Evolutionary conservation across 2,329 filamentous ascomycete species (phyloP).

Genomic region (Coniella vitis): DNA sequence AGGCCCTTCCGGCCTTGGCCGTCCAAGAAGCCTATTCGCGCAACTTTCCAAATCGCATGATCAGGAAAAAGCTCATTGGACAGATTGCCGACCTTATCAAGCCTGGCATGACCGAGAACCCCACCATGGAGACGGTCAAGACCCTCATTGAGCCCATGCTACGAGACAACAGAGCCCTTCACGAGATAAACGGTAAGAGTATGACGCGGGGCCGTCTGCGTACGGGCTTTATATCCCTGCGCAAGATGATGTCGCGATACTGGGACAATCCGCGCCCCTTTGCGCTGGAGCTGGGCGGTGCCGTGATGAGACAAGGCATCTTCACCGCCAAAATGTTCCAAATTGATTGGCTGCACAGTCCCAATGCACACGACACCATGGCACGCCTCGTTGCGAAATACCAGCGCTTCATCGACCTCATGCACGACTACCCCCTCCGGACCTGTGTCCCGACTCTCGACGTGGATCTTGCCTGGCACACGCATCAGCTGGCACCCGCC

Average conservation of each 20-base stretch:
- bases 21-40: constrained; percentile 23
- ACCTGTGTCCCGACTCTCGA: constrained; percentile 65
- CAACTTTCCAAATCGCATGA: constrained; percentile 52
- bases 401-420: constrained; percentile 54
- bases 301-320: constrained; percentile 57
- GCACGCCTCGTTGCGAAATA: constrained; percentile 58
- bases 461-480: constrained; percentile 74
- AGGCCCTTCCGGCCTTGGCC: constrained; percentile 21
- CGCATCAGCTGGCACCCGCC: constrained; percentile 63
- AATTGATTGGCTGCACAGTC: constrained; percentile 73
- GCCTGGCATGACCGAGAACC: constrained; percentile 21
- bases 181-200: constrained; percentile 30
- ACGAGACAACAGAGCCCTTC: constrained; percentile 29
- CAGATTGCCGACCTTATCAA: constrained; percentile 35
- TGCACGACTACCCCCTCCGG: constrained; percentile 37
- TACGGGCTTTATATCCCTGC: constrained; percentile 35
- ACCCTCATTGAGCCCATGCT: constrained; percentile 42
- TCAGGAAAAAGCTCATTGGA: constrained; percentile 39
- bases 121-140: constrained; percentile 46
- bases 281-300: constrained; percentile 57
- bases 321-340: constrained; percentile 67
- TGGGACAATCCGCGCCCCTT: constrained; percentile 62
- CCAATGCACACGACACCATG: constrained; percentile 57
- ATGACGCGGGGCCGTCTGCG: constrained; percentile 18
- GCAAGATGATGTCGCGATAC: constrained; percentile 65